phyloP scores from a whole-genome alignment of 2,329 filamentous ascomycete species.

The Penicillium palitans region DNA sequence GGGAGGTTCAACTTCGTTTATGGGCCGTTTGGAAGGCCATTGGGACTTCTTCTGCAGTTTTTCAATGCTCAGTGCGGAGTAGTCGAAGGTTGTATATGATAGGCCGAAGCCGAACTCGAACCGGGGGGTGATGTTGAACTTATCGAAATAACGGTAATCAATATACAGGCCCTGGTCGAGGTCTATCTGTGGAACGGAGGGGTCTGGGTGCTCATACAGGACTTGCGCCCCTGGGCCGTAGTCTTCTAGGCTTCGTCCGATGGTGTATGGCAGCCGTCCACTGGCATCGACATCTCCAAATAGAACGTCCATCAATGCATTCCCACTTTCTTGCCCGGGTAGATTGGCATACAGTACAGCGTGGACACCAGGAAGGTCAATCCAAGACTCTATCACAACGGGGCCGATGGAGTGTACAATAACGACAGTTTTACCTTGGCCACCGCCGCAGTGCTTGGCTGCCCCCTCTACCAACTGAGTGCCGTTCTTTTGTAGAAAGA shows the following conservation, averaged over 20 bases:
- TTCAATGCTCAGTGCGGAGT: conserved; percentile 56
- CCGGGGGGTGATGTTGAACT: conserved; percentile 68
- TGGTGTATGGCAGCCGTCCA: conserved; percentile 85
- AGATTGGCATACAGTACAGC: conserved; percentile 80
- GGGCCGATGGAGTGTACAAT: conserved; percentile 85
- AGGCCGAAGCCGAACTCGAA: conserved; percentile 87
- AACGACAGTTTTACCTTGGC: conserved; percentile 70
- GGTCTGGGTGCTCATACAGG: conserved; percentile 66
- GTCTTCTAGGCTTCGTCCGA: conserved; percentile 71
- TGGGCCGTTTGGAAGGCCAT: conserved; percentile 46
- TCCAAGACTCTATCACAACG: conserved; percentile 76
- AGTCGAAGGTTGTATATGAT: conserved; percentile 73
- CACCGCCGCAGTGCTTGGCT: conserved; percentile 61
- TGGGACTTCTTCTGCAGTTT: conserved; percentile 51
- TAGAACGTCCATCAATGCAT: conserved; percentile 75
- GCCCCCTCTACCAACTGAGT: conserved; percentile 72
- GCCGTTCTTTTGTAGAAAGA: conserved; percentile 74
- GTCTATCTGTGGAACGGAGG: conserved; percentile 71
- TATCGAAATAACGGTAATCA: conserved; percentile 89
- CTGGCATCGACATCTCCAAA: conserved; percentile 76
- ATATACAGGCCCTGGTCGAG: conserved; percentile 82
- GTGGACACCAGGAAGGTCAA: conserved; percentile 73
- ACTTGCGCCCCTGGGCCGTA: conserved; percentile 73
- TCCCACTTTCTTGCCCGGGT: conserved; percentile 82
- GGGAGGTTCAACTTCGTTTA: conserved; percentile 50